phyloP scores from a whole-genome alignment of 2,329 filamentous ascomycete genomes.

The Aspergillus sp. region DNA sequence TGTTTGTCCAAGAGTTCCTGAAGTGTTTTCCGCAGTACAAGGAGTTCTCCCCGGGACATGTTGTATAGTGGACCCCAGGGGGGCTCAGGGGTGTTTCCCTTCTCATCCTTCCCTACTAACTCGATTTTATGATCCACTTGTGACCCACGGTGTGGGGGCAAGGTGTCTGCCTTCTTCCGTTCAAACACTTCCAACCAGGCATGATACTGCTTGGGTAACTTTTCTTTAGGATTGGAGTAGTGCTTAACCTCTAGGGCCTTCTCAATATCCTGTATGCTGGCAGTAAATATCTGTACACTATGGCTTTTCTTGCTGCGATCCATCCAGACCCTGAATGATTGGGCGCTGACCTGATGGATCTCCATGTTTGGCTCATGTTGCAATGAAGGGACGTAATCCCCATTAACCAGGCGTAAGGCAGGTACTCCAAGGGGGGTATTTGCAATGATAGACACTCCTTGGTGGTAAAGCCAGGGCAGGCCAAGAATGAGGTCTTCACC shows the following conservation, averaged over 20 bases:
- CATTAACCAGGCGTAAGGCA: no score
- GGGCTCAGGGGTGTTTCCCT: conserved; percentile 5
- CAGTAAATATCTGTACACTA: no score
- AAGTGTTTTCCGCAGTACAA: conserved; percentile 11
- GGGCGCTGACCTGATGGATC: no score
- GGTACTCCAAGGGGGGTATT: no score
- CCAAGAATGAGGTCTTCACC: background rate
- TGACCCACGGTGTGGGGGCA: conserved; percentile 5
- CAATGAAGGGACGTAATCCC: no score
- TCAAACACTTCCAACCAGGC: conserved; percentile 4
- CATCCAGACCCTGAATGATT: no score
- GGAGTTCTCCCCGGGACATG: conserved; percentile 10
- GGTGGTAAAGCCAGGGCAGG: no score
- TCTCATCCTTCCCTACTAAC: conserved; percentile 1
- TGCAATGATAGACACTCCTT: no score
- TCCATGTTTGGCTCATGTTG: no score
- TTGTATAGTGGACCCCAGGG: conserved; percentile 10
- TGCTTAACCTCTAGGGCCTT: conserved; percentile 2
- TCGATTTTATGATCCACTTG: conserved; percentile 14
- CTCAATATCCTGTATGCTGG: no score
- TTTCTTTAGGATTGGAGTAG: conserved; percentile 2
- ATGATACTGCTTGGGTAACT: conserved; percentile 4
- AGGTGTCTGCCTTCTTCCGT: conserved; percentile 6
- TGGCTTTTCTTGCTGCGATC: no score
- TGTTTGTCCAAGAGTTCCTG: conserved; percentile 11